Conservation (phyloP, 2,329 filamentous ascomycete genomes). For the Cercospora sojina region DNA sequence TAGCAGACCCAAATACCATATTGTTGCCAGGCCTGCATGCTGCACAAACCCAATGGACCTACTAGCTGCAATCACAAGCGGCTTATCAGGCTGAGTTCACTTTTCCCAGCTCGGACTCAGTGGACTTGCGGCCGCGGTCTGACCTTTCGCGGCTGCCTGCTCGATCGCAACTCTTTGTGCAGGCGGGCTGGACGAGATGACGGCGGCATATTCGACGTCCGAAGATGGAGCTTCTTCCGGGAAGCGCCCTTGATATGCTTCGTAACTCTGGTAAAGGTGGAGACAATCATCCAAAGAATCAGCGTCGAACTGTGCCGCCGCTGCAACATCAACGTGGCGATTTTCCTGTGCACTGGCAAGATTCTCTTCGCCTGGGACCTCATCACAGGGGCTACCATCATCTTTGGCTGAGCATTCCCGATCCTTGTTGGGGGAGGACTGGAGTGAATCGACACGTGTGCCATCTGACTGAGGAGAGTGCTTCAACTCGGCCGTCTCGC, state of each 20-base stretch:
- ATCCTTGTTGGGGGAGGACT: neutral
- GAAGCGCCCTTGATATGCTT: conserved; percentile 3
- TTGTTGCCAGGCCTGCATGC: neutral
- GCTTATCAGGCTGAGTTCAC: neutral
- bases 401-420: neutral
- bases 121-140: neutral
- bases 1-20: neutral
- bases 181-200: neutral
- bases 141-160: no score
- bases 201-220: neutral
- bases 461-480: neutral
- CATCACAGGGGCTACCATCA: neutral
- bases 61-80: neutral
- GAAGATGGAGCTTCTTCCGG: conserved; percentile 5
- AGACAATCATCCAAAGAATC: conserved; percentile 18
- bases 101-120: neutral
- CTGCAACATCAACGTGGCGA: neutral
- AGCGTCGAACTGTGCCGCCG: neutral
- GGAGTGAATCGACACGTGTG: neutral
- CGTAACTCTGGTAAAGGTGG: conserved; percentile 19
- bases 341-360: neutral
- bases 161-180: neutral
- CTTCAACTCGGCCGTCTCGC: neutral
- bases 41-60: neutral
- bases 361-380: neutral